Conservation (phyloP, 1,284 basidiomycete species). For the Ustilago trichophora region DNA sequence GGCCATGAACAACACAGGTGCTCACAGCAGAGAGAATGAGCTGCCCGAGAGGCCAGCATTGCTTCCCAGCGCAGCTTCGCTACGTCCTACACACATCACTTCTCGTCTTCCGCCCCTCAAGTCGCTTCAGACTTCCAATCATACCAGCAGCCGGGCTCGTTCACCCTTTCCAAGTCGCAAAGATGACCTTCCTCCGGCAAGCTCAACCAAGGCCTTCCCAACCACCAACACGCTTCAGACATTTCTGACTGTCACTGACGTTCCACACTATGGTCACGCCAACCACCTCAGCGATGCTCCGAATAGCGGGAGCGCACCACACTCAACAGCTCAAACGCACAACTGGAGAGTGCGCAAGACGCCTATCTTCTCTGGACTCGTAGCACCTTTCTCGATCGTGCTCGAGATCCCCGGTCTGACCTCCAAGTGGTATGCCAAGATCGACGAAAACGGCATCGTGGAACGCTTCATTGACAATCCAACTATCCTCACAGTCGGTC, state of each 20-base stretch:
- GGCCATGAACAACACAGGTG: no score
- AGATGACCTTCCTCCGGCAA: neutral
- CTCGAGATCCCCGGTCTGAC: constrained; percentile 70
- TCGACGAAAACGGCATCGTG: constrained; percentile 11
- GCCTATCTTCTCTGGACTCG: constrained; percentile 71
- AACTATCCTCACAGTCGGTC: constrained; percentile 72
- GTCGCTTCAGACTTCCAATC: constrained; percentile 3
- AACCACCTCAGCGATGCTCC: neutral
- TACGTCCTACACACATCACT: constrained; percentile 16
- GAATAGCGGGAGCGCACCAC: neutral
- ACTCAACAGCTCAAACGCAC: neutral
- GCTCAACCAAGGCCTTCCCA: neutral
- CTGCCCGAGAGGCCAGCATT: constrained; percentile 7
- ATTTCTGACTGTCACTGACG: constrained; percentile 21
- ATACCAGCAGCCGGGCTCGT: neutral
- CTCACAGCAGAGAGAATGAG: no score
- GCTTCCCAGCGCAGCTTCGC: constrained; percentile 14
- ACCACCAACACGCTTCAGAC: constrained; percentile 28
- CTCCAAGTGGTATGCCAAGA: constrained; percentile 54
- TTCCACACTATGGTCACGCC: neutral
- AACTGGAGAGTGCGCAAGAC: constrained; percentile 43
- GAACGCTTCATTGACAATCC: constrained; percentile 51
- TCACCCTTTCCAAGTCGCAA: constrained; percentile 10
- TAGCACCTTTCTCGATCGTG: constrained; percentile 80
- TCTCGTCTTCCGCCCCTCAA: constrained; percentile 19